phyloP scores from a whole-genome alignment of 208 protist species.

The Endotrypanum monterogeii region DNA sequence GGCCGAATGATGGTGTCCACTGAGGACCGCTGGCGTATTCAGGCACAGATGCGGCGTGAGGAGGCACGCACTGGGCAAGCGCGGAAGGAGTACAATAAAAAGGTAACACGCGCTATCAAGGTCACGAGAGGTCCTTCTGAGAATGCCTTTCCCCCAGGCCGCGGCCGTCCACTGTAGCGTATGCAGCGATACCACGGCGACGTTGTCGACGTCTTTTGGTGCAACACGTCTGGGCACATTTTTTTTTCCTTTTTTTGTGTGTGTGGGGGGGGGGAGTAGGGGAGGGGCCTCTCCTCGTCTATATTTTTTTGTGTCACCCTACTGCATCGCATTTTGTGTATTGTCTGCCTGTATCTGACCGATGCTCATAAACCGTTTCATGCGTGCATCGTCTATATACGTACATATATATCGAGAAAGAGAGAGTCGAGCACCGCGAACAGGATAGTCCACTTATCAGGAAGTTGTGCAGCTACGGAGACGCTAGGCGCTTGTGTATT shows the following conservation, averaged over 20 bases:
- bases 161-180: conserved; percentile 68
- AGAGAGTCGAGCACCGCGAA: no score
- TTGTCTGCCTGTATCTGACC: no score
- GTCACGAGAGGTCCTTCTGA: conserved; percentile 69
- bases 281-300: not conserved
- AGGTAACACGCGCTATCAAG: conserved; percentile 83
- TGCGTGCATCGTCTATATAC: no score
- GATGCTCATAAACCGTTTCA: no score
- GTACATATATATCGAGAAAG: no score
- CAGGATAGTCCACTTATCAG: no score
- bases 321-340: no score
- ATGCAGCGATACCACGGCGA: not conserved
- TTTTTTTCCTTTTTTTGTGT: not conserved
- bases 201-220: not conserved
- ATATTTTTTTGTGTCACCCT: no score
- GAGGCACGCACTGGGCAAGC: conserved; percentile 68
- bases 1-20: conserved; percentile 78
- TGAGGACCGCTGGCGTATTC: conserved; percentile 86
- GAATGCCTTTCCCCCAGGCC: conserved; percentile 76
- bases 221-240: not conserved
- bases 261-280: not conserved
- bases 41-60: conserved; percentile 85
- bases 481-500: no score
- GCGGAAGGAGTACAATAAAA: conserved; percentile 90
- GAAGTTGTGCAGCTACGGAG: no score